Evolutionary conservation across 345 rosid species (phyloP).

Genomic region (Balakata baccata): DNA sequence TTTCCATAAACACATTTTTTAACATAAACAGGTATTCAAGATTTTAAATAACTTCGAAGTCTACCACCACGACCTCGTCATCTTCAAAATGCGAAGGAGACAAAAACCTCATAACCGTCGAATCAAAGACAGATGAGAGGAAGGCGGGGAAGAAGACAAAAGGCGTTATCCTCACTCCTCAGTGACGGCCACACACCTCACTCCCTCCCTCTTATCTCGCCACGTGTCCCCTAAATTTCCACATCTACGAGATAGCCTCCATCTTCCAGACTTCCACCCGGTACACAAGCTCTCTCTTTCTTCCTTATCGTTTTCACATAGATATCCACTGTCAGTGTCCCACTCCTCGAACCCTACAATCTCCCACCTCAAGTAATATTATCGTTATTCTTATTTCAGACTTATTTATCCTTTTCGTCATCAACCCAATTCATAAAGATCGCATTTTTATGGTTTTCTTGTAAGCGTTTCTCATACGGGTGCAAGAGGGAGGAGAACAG

Average conservation of each 20-base stretch:
- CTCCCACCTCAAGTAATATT: background rate
- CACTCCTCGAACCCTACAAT: conserved; percentile 31
- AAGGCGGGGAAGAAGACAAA: conserved; percentile 25
- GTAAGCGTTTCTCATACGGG: background rate
- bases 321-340: conserved; percentile 22
- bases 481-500: no score
- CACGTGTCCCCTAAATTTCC: conserved; percentile 54
- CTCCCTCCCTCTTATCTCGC: conserved; percentile 21
- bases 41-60: no score
- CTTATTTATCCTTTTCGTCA: background rate
- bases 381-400: no score
- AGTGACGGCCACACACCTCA: conserved; percentile 45
- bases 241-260: conserved; percentile 18
- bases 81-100: background rate
- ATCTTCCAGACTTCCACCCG: no score
- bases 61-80: conserved; percentile 13
- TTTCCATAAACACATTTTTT: no score
- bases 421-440: background rate
- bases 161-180: conserved; percentile 38
- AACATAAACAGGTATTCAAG: no score
- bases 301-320: conserved; percentile 1
- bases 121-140: background rate
- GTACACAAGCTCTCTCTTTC: background rate
- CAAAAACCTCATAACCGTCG: conserved; percentile 18
- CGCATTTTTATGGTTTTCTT: background rate